These are phyloP conservation scores for Plasmodium coatneyi DNA, from an alignment of 169 alveolate genomes.

Conservation along the genomic window DNA sequence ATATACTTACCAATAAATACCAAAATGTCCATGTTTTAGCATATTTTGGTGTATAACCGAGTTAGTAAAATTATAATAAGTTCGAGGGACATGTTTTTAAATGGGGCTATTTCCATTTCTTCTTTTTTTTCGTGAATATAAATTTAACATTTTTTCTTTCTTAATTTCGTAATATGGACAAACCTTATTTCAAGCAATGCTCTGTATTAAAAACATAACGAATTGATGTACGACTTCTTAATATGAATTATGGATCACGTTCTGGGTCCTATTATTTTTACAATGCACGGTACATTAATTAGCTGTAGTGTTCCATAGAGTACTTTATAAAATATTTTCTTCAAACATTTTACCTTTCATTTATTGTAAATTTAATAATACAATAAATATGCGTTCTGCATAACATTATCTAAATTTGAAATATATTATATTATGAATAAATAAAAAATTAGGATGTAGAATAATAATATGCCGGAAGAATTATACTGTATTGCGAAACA, in stretches of 20 bases:
- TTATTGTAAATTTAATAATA: not conserved
- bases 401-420: not conserved
- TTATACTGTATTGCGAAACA: not conserved
- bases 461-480: not conserved
- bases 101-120: too few relatives aligned
- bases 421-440: not conserved
- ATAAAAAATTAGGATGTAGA: not conserved
- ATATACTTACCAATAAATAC: too few relatives aligned
- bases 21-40: too few relatives aligned
- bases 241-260: not conserved
- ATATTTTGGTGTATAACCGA: too few relatives aligned
- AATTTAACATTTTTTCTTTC: too few relatives aligned
- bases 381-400: not conserved
- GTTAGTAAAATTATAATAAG: too few relatives aligned
- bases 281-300: not conserved
- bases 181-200: not conserved
- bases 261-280: too few relatives aligned
- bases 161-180: too few relatives aligned
- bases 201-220: not conserved
- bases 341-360: not conserved
- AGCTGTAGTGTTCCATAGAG: not conserved
- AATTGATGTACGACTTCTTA: not conserved
- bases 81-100: too few relatives aligned
- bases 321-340: too few relatives aligned
- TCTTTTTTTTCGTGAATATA: too few relatives aligned